Conservation (phyloP, 2,329 filamentous ascomycete genomes). For the Macrophomina pseudophaseolina region DNA sequence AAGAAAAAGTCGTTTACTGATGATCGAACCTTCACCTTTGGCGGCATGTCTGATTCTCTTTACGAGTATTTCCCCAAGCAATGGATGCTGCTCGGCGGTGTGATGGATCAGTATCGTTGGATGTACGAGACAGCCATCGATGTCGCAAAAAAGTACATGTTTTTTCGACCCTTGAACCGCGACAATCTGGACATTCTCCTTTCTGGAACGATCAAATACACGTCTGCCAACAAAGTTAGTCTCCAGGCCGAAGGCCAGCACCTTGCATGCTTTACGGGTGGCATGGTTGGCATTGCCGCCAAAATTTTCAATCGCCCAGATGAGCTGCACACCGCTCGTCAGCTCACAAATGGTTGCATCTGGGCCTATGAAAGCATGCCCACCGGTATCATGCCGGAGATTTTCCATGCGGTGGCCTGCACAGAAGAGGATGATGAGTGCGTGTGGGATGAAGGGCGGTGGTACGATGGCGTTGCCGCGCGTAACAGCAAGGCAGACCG, state of each 20-base stretch:
- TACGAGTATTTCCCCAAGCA: slow-evolving; percentile 67
- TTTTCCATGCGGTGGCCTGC: slow-evolving; percentile 51
- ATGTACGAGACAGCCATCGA: slow-evolving; percentile 74
- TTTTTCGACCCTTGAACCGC: slow-evolving; percentile 78
- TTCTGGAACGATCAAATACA: slow-evolving; percentile 60
- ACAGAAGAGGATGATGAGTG: slow-evolving; percentile 46
- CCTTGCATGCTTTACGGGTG: slow-evolving; percentile 60
- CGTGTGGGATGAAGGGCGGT: slow-evolving; percentile 49
- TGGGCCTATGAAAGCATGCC: slow-evolving; percentile 59
- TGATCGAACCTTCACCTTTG: slow-evolving; percentile 55
- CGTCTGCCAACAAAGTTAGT: slow-evolving; percentile 50
- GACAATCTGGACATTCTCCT: slow-evolving; percentile 73
- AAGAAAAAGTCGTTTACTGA: slow-evolving; percentile 36
- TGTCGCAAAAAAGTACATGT: slow-evolving; percentile 72
- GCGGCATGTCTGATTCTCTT: slow-evolving; percentile 61
- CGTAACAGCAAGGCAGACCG: slow-evolving; percentile 30
- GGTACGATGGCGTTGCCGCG: slow-evolving; percentile 46
- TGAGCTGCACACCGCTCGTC: slow-evolving; percentile 56
- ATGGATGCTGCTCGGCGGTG: slow-evolving; percentile 77
- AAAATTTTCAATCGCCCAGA: slow-evolving; percentile 56
- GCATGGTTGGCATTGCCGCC: slow-evolving; percentile 60
- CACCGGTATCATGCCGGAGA: slow-evolving; percentile 61
- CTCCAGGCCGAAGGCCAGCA: slow-evolving; percentile 55
- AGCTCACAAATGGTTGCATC: slow-evolving; percentile 60
- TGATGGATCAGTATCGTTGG: slow-evolving; percentile 71